Conservation (phyloP, 129 eudicot genomes). For the Arctium minus region DNA sequence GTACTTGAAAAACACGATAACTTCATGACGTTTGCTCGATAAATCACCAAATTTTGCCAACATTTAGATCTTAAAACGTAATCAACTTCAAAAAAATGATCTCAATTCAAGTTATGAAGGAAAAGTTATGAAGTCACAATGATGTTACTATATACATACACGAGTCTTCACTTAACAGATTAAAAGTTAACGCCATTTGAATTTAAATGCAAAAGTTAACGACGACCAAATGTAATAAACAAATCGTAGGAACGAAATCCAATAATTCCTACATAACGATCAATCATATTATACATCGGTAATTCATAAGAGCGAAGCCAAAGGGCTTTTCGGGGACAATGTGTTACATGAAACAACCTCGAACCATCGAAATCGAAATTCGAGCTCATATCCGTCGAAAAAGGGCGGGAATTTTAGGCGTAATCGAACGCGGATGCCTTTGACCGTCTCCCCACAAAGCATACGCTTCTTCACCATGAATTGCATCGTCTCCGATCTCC, state of each 20-base stretch:
- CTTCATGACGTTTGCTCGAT: not conserved
- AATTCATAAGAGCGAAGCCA: not conserved
- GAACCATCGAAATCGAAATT: not conserved
- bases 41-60: not conserved
- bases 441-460: conserved; percentile 89
- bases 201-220: not conserved
- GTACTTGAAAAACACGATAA: not conserved
- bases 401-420: conserved; percentile 48
- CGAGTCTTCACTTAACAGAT: not conserved
- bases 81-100: not conserved
- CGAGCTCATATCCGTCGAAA: conserved; percentile 25
- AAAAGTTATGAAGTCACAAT: not conserved
- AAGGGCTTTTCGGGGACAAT: not conserved
- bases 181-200: not conserved
- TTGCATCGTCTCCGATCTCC: conserved; percentile 73
- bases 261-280: not conserved
- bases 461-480: conserved; percentile 79
- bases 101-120: not conserved
- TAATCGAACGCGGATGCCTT: conserved; percentile 42
- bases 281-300: not conserved
- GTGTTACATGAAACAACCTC: not conserved
- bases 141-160: not conserved
- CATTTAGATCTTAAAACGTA: not conserved
- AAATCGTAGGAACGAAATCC: not conserved
- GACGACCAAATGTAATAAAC: not conserved